Evolutionary conservation across 1,284 basidiomycete species (phyloP), one percentile per base, ranked within the genome.

Genomic region (Irpex sp.): DNA sequence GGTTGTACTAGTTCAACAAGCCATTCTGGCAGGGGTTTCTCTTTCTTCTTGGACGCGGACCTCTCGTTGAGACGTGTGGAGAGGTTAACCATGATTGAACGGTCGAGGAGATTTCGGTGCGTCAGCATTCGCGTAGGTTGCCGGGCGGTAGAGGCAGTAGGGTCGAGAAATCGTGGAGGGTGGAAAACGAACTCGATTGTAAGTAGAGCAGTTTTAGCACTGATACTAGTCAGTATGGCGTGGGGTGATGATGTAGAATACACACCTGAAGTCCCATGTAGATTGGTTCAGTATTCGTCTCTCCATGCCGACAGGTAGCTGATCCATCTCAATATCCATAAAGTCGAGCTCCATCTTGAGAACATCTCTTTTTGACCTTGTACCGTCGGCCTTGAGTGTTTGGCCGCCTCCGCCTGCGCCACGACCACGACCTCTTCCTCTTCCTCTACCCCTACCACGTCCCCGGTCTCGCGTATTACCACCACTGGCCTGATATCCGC

Each of bases 301-400:
- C 67, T 89, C 87, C 93, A 96, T 96, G n/a, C 93, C 93, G 37
- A 80, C 73, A 0, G 93, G 85, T 56, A 95, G 79, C 60, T 91
- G 68, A 51, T 92, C 89, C 71, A 94, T 81, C 42, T 90, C 87
- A 63, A 91, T 85, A 63, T 87, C 84, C 65, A 79, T 72, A 53
- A 80, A 71, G 59, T 90, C 87, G 52, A 91, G 81, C 69, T 86
- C 83, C 73, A 85, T 77, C 67, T 81, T 85, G 58, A 93, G 74
- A 6, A 82, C 67, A 67, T 89, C 88, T 60, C 85, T 77, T 73
- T 87, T 85, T 48, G 81, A 79, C 67, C 73, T 73, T 39, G 69
- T 67, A 57, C 60, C 60, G 45, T 65, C 65, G 35, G 53, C 47
- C 10, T 61, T 61, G 62, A 63, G 52, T 63, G 39, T 39, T 28